These are phyloP conservation scores for Cryptosporidium canis DNA, from an alignment of 169 alveolate genomes.

Conservation along the genomic window DNA sequence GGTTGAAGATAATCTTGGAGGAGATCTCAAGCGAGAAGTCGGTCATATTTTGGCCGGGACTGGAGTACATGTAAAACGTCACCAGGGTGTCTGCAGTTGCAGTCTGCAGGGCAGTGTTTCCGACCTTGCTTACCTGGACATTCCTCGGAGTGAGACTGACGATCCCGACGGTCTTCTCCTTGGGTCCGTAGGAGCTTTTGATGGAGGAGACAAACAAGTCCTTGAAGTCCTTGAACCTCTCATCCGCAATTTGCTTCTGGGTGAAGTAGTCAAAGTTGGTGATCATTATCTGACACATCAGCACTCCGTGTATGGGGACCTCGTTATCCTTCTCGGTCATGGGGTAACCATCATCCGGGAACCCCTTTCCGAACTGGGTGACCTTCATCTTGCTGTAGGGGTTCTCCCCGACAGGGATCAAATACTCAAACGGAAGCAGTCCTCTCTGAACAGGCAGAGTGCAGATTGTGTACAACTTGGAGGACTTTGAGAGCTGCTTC, in stretches of 20 bases:
- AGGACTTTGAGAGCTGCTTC: not conserved
- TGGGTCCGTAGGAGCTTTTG: constrained; percentile 24
- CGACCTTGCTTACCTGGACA: constrained; percentile 31
- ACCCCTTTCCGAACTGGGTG: constrained; percentile 26
- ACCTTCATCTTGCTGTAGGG: constrained; percentile 9
- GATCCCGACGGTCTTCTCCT: not conserved
- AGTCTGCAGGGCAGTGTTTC: constrained; percentile 26
- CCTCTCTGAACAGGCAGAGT: not conserved
- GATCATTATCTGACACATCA: constrained; percentile 17
- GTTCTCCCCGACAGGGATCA: not conserved
- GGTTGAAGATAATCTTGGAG: constrained; percentile 22
- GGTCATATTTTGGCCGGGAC: not conserved
- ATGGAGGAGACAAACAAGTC: constrained; percentile 33
- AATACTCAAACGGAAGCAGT: not conserved
- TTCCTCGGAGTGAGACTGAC: constrained; percentile 44
- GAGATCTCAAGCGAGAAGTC: constrained; percentile 33
- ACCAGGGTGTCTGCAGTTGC: constrained; percentile 51
- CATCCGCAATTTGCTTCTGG: constrained; percentile 56
- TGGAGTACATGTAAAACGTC: constrained; percentile 36
- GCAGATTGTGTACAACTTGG: constrained; percentile 1
- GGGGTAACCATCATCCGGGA: constrained; percentile 24
- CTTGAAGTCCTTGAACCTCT: constrained; percentile 25
- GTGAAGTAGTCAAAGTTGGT: constrained; percentile 50
- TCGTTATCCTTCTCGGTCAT: constrained; percentile 27
- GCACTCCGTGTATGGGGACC: constrained; percentile 31